Conservation (phyloP, 1,284 basidiomycete genomes). For the Peniophora sp. region DNA sequence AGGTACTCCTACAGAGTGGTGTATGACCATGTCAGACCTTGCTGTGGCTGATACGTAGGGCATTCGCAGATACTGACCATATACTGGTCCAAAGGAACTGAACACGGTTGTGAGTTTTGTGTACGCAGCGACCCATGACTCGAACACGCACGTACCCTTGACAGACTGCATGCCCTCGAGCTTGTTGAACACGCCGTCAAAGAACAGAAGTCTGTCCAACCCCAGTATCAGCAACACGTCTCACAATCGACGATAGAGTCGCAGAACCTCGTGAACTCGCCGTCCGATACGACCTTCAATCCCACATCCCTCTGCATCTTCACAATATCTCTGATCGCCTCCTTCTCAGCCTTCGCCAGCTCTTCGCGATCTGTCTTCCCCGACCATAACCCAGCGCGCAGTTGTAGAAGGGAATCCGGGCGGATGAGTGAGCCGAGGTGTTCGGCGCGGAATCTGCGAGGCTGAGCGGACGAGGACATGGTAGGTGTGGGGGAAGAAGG, state of each 20-base stretch:
- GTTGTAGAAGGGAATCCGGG: slow-evolving; percentile 31
- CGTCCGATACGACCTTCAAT: slow-evolving; percentile 40
- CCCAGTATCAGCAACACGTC: not conserved
- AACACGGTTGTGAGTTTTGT: too few species aligned
- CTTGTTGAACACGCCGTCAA: slow-evolving; percentile 53
- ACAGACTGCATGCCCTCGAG: slow-evolving; percentile 55
- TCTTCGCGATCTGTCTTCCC: slow-evolving; percentile 27
- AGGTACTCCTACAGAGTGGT: slow-evolving; percentile 25
- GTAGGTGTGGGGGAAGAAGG: too few species aligned
- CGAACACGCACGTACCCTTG: slow-evolving; percentile 25
- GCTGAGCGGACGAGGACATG: too few species aligned
- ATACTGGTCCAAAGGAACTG: slow-evolving; percentile 27
- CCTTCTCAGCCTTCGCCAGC: slow-evolving; percentile 34
- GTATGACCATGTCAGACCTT: too few species aligned
- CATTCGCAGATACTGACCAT: slow-evolving; percentile 20
- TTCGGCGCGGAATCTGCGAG: slow-evolving; percentile 26
- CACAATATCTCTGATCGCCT: slow-evolving; percentile 34
- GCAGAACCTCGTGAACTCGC: slow-evolving; percentile 33
- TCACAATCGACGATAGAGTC: not conserved
- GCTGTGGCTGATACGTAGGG: too few species aligned
- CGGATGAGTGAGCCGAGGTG: slow-evolving; percentile 41
- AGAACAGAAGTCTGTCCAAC: slow-evolving; percentile 40
- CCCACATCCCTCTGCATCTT: slow-evolving; percentile 31
- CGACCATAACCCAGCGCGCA: slow-evolving; percentile 27
- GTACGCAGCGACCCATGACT: slow-evolving; percentile 7